Evolutionary conservation across 306 rosid species (phyloP).

Genomic region (Gynostemma pentaphyllum): DNA sequence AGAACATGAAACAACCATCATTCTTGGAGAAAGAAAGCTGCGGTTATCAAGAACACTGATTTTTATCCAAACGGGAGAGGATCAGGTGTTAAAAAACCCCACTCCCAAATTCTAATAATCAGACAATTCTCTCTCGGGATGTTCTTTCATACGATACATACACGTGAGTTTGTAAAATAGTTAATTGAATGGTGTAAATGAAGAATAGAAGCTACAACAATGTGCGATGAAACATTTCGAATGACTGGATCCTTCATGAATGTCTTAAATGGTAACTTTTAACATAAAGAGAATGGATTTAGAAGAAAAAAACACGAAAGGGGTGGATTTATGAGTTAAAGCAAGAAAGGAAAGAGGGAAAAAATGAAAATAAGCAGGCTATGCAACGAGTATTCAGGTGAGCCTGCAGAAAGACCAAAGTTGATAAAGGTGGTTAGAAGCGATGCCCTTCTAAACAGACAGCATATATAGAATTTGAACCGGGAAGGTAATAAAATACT

Average conservation of each 20-base stretch:
- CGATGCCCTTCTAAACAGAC: background rate
- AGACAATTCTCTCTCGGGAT: background rate
- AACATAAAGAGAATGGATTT: conserved; percentile 1
- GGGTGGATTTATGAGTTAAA: no score
- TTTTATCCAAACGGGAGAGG: no score
- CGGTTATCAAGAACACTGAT: no score
- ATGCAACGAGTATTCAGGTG: background rate
- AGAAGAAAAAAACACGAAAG: no score
- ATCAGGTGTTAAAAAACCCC: no score
- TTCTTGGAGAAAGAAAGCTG: no score
- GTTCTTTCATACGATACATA: background rate
- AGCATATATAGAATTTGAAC: background rate
- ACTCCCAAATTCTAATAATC: background rate
- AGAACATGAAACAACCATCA: no score
- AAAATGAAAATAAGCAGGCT: background rate
- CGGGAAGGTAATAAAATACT: conserved; percentile 7
- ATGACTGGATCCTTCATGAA: background rate
- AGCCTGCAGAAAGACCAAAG: conserved; percentile 36
- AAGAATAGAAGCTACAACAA: background rate
- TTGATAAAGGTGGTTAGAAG: background rate
- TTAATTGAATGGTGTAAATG: background rate
- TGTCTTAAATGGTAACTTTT: conserved; percentile 6
- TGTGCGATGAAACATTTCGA: background rate
- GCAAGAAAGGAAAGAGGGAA: background rate
- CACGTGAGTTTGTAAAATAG: background rate